Conservation (phyloP, 331 rosid genomes). For the Malus hybrid region DNA sequence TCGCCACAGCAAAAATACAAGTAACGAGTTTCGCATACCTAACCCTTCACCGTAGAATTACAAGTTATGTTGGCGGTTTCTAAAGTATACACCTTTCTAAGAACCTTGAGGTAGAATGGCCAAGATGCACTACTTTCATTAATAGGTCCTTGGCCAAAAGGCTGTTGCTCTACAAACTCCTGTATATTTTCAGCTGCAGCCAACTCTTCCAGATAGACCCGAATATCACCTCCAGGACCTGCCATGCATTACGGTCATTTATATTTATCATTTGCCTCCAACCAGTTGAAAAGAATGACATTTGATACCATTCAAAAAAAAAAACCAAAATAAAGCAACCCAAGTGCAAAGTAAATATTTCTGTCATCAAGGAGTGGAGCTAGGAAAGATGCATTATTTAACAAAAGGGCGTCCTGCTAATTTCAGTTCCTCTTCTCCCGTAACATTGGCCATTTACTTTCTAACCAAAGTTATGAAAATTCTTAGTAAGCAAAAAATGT, state of each 20-base stretch:
- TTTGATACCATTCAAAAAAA: neutral
- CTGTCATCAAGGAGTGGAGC: neutral
- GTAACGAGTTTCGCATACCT: neutral
- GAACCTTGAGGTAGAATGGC: constrained; percentile 37
- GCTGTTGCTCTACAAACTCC: constrained; percentile 30
- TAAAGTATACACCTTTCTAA: constrained; percentile 11
- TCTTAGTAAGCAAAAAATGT: neutral
- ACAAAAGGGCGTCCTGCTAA: neutral
- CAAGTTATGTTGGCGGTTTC: constrained; percentile 4
- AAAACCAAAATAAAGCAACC: neutral
- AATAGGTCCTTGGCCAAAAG: constrained; percentile 44
- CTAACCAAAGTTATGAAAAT: neutral
- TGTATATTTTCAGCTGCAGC: constrained; percentile 34
- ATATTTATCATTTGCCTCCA: neutral
- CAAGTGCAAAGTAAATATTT: neutral
- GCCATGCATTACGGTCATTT: constrained; percentile 2
- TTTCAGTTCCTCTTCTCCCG: neutral
- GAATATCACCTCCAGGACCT: constrained; percentile 41
- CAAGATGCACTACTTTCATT: constrained; percentile 26
- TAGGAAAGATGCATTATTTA: neutral
- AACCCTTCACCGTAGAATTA: neutral
- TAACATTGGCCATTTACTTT: neutral
- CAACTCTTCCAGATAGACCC: constrained; percentile 35
- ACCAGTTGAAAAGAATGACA: neutral
- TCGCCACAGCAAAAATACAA: neutral